Percentiles rank a stretch among this genome's conserved stretches.
Conservation (phyloP, 345 rosid genomes). For the Noccaea caerulescens region DNA sequence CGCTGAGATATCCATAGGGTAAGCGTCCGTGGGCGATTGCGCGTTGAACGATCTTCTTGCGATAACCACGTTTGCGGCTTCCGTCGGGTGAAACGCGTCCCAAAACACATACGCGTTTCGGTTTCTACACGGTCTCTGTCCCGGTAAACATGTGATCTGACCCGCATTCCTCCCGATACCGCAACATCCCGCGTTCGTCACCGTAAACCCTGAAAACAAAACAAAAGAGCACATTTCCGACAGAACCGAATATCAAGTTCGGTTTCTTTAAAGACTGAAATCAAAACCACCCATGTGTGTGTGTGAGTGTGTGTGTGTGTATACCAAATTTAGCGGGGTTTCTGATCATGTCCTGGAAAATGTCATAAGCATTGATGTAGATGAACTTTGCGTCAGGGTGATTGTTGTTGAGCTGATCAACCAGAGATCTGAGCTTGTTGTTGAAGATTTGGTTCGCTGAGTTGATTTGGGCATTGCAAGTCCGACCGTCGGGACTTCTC, state of each 20-base stretch:
- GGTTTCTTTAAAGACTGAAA: background rate
- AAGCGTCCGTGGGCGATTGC: constrained; percentile 55
- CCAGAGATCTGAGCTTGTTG: constrained; percentile 52
- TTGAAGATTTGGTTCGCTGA: constrained; percentile 59
- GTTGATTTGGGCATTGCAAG: constrained; percentile 56
- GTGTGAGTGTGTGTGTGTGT: background rate
- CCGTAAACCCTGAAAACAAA: constrained; percentile 54
- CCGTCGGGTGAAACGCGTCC: constrained; percentile 79
- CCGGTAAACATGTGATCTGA: constrained; percentile 77
- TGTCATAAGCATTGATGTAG: constrained; percentile 59
- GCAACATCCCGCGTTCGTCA: constrained; percentile 68
- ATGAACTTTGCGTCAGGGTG: constrained; percentile 55
- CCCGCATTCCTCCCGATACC: constrained; percentile 83
- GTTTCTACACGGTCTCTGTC: constrained; percentile 59
- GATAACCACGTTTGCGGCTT: constrained; percentile 57
- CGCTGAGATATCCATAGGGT: constrained; percentile 61
- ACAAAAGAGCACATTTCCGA: background rate
- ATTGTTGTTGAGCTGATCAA: constrained; percentile 54
- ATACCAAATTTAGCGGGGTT: constrained; percentile 45
- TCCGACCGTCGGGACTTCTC: constrained; percentile 41
- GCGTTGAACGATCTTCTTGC: constrained; percentile 62
- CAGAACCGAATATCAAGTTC: constrained; percentile 1
- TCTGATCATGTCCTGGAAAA: constrained; percentile 62
- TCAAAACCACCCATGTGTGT: background rate
- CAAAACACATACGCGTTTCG: constrained; percentile 64